Evolutionary conservation across 1,139 yeast species (phyloP).

Genomic region (Komagataea norvegica): DNA sequence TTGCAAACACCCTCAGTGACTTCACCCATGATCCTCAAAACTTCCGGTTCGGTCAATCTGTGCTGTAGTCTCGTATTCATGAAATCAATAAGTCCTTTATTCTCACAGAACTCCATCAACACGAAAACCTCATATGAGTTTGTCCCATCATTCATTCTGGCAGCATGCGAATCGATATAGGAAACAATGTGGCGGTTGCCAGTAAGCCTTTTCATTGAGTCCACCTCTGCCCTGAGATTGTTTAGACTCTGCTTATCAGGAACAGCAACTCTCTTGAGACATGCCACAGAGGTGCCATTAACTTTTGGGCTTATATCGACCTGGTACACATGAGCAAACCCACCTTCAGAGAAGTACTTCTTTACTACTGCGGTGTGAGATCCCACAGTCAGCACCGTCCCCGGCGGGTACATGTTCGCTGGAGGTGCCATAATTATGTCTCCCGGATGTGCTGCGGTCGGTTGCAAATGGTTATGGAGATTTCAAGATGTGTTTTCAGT

Average conservation of each 20-base stretch:
- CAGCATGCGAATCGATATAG: constrained; percentile 92
- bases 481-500: too few relatives aligned
- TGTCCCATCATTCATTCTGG: constrained; percentile 39
- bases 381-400: constrained; percentile 61
- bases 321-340: constrained; percentile 74
- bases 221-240: constrained; percentile 71
- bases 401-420: constrained; percentile 50
- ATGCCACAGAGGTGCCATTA: constrained; percentile 45
- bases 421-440: constrained; percentile 35
- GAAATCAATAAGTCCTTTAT: constrained; percentile 84
- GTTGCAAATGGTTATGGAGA: too few relatives aligned
- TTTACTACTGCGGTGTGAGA: constrained; percentile 53
- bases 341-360: constrained; percentile 64
- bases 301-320: constrained; percentile 53
- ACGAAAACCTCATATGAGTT: constrained; percentile 79
- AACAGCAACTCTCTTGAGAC: constrained; percentile 71
- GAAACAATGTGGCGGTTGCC: constrained; percentile 79
- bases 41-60: constrained; percentile 77
- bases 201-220: constrained; percentile 76
- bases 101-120: constrained; percentile 86
- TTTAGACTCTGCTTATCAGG: constrained; percentile 68
- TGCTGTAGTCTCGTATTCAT: constrained; percentile 89
- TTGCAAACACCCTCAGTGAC: constrained; percentile 77
- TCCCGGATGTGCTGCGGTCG: too few relatives aligned
- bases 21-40: constrained; percentile 77